Conservation (phyloP, 148 eudicot genomes). For the Heliosperma pusillum region DNA sequence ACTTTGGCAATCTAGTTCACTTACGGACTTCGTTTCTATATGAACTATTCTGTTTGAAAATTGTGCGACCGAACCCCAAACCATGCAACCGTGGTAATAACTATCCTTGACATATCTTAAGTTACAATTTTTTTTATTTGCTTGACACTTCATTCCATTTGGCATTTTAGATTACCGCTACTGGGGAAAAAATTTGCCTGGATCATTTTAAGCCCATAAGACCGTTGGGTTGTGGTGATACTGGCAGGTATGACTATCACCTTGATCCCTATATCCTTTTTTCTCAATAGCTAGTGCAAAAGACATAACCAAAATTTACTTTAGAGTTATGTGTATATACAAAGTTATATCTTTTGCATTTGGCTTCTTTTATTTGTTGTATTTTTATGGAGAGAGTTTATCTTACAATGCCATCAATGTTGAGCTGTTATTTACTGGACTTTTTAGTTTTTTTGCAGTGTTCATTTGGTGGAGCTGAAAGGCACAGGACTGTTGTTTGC, state of each 20-base stretch:
- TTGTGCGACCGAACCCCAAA: neutral
- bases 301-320: slow-evolving; percentile 46
- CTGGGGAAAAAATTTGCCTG: slow-evolving; percentile 67
- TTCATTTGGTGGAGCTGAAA: slow-evolving; percentile 93
- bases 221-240: slow-evolving; percentile 98
- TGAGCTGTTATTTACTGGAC: slow-evolving; percentile 3
- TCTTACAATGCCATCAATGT: neutral
- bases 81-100: neutral
- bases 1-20: no score
- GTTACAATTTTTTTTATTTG: slow-evolving; percentile 1
- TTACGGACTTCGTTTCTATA: no score
- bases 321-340: neutral
- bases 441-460: slow-evolving; percentile 49
- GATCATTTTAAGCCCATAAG: slow-evolving; percentile 86
- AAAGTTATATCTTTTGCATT: neutral
- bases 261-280: neutral
- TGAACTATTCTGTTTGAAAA: neutral
- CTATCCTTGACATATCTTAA: neutral
- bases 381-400: neutral
- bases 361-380: neutral
- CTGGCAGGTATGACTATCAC: slow-evolving; percentile 67
- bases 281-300: neutral
- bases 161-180: slow-evolving; percentile 47
- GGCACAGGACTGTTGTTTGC: slow-evolving; percentile 81
- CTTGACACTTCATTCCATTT: slow-evolving; percentile 10